These are phyloP conservation scores for Xylariaceae sp. DNA, from an alignment of 2,329 filamentous ascomycete genomes.

Conservation along the genomic window DNA sequence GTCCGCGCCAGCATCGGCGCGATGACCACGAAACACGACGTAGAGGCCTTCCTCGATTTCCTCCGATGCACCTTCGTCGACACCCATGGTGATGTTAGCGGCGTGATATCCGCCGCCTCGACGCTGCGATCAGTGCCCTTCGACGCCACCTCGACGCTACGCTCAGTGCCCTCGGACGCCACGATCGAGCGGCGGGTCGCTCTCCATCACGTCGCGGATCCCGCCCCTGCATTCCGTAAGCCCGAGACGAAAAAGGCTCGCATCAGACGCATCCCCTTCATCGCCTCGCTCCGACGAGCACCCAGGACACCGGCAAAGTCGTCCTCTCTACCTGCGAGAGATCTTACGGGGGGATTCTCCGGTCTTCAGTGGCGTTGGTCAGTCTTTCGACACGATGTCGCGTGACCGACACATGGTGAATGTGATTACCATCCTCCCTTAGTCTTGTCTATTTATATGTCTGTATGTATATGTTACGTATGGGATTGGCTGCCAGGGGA, in stretches of 20 bases:
- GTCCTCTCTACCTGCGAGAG: conserved; percentile 9
- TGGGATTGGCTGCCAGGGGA: not conserved
- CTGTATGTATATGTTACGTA: not conserved
- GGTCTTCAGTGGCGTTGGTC: not conserved
- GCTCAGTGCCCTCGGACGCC: conserved; percentile 16
- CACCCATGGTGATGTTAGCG: conserved; percentile 17
- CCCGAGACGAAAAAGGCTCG: conserved; percentile 7
- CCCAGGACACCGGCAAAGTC: not conserved
- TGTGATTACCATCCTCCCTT: not conserved
- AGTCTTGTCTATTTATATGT: not conserved
- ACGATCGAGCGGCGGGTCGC: conserved; percentile 8
- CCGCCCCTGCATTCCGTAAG: conserved; percentile 6
- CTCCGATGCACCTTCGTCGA: conserved; percentile 39
- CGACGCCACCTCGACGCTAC: conserved; percentile 15
- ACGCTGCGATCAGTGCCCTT: conserved; percentile 17
- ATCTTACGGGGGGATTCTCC: not conserved
- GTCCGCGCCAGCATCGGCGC: conserved; percentile 59
- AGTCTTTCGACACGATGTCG: not conserved
- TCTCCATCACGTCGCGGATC: not conserved
- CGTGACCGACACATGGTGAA: not conserved
- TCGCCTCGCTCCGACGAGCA: conserved; percentile 12
- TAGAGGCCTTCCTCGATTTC: conserved; percentile 48
- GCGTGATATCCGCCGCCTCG: conserved; percentile 16
- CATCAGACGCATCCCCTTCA: conserved; percentile 12
- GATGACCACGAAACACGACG: conserved; percentile 55